Base-by-base conservation (phyloP, 495 filamentous ascomycete genomes). In the Tuber indicum region DNA sequence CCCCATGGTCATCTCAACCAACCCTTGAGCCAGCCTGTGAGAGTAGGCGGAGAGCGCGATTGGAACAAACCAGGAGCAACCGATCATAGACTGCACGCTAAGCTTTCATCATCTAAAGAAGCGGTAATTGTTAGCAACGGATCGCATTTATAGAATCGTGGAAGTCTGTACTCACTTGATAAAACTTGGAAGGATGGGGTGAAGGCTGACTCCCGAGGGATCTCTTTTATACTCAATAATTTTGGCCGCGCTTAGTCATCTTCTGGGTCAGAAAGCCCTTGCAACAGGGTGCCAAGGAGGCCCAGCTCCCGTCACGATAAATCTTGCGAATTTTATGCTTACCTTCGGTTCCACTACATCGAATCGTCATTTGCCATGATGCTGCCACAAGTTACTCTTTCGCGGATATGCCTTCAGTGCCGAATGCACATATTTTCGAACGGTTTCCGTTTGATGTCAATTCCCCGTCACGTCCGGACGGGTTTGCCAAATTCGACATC, bases 151-250 rank as follows among this genome's bases (percentile, higher is more conserved):
- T 23, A 36, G 23, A 26, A 69, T 19, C 12, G 70, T 58, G n/a
- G 72, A 23, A 70, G 76, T 73, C 70, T 76, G 73, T 78, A 88
- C 94, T 90, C 87, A 98, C 95, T 85, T 87, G 91, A 91, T 91
- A 93, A 97, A 97, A 93, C 91, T 92, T 94, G 93, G 94, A 97
- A 97, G 94, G 94, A 97, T 96, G 88, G 87, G 90, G 89, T 90
- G 87, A 85, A 89, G 87, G 88, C 85, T 86, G 84, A 85, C 23
- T 26, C 43, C 23, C 3, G 19, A 32, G 66, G 45, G n/a, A 26
- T 7, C 4, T 12, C 21, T 36, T 78, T 70, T 79, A 79, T 78
- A 78, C 21, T 32, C 14, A 5, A 32, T 44, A 16, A 23, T 36
- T 23, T 23, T 7, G 16, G 4, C 14, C 3, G 21, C 9, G 69